phyloP scores from a whole-genome alignment of 768 basidiomycete species.

The Kwoniella sp. region DNA sequence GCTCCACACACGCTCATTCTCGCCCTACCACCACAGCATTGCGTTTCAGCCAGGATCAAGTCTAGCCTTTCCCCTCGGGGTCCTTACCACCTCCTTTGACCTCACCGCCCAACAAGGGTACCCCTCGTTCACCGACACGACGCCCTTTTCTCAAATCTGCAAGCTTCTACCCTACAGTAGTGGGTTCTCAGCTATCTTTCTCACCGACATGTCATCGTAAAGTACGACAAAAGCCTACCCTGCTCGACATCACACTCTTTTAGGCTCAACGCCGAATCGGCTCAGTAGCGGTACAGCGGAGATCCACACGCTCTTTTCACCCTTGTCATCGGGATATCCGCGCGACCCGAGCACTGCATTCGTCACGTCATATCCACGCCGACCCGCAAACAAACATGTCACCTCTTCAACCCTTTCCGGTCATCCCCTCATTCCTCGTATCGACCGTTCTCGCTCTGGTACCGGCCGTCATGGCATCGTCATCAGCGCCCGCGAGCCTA shows the following conservation, averaged over 20 bases:
- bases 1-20: no score
- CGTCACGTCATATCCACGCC: not conserved
- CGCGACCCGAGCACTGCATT: no score
- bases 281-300: not conserved
- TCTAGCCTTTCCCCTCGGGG: no score
- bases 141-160: not conserved
- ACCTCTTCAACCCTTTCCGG: not conserved
- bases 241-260: constrained; percentile 9
- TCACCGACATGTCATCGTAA: no score
- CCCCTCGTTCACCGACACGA: not conserved
- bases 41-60: constrained; percentile 14
- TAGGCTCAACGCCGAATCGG: not conserved
- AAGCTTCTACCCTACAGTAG: not conserved
- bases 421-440: constrained; percentile 15
- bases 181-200: no score
- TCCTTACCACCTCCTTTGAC: not conserved
- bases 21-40: not conserved
- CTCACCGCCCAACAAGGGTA: not conserved
- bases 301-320: constrained; percentile 7
- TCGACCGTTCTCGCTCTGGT: constrained; percentile 18
- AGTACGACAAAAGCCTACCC: no score
- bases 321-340: no score
- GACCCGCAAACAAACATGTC: constrained; percentile 1
- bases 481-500: constrained; percentile 48
- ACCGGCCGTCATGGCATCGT: constrained; percentile 24